Percentiles rank a stretch among this genome's conserved stretches.
phyloP scores from a whole-genome alignment of 2,329 filamentous ascomycete genomes.

The Plectosphaerella cucumerina region DNA sequence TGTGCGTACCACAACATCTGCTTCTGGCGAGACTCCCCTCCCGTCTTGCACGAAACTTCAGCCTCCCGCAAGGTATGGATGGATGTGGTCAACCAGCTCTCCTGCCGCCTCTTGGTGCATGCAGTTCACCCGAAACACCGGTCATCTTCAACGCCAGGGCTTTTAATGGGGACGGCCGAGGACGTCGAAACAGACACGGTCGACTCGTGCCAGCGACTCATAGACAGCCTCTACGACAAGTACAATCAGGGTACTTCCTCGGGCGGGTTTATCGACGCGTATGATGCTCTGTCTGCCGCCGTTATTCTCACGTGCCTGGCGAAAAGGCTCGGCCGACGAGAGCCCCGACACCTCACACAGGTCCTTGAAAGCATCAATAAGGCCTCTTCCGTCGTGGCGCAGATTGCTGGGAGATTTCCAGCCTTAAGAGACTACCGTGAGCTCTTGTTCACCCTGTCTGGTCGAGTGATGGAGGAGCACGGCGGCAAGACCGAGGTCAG shows the following conservation, averaged over 20 bases:
- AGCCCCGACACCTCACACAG: background rate
- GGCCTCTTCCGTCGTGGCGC: conserved; percentile 4
- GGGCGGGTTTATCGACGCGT: conserved; percentile 7
- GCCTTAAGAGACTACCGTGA: conserved; percentile 5
- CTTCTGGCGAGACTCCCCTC: conserved; percentile 8
- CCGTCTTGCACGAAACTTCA: background rate
- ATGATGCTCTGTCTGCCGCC: conserved; percentile 6
- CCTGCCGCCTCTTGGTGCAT: conserved; percentile 2
- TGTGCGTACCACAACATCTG: conserved; percentile 4
- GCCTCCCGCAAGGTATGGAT: background rate
- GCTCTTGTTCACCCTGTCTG: conserved; percentile 4
- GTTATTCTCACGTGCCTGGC: conserved; percentile 3
- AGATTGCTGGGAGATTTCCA: conserved; percentile 4
- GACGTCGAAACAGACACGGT: conserved; percentile 6
- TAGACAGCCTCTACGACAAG: conserved; percentile 1
- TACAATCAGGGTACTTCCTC: background rate
- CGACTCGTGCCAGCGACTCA: conserved; percentile 1
- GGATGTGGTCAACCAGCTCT: conserved; percentile 1
- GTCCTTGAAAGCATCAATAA: conserved; percentile 4
- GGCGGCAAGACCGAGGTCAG: background rate
- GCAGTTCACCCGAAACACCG: background rate
- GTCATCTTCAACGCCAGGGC: background rate
- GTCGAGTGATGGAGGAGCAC: conserved; percentile 1
- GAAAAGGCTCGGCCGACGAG: background rate
- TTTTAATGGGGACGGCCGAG: background rate